Base-by-base conservation (phyloP, 208 protist species). In the Trypanosoma theileri region DNA sequence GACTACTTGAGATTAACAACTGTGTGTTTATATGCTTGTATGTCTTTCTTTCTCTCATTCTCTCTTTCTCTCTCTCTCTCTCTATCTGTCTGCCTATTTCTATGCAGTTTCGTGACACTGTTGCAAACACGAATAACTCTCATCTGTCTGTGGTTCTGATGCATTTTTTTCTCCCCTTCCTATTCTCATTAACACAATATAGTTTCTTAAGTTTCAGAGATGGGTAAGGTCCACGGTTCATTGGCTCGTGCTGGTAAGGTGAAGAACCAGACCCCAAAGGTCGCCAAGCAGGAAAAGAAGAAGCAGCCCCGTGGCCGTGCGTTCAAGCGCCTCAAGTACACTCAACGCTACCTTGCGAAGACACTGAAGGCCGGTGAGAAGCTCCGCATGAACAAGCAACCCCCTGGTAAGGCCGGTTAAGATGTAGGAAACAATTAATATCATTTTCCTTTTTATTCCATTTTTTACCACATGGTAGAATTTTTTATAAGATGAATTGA, bases 221-320 rank as follows among this genome's bases (percentile, higher is more conserved):
- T 96, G 92, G 98, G 97, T 80, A 99, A 99, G 88, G 97, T 99
- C 67, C 98, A 99, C 97, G 97, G 98, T 75, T 98, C 96, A 69
- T 92, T 99, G 65, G 94, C 97, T 71, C 97, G 97, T 91, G 98
- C 97, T 75, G 98, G 98, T 89, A 99, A 99, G 92, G 98, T 99
- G 73, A 95, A 96, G 80, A 98, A 97, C 83, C 96, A 98, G 90
- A 99, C 98, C 73, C 98, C 97, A 74, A 98, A 99, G 84, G 96
- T 98, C 53, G 81, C 81, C 73, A 95, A 97, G 71, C 71, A 91
- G 80, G 97, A 99, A 80, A 98, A 98, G 91, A 86, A 93, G 68
- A 98, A 98, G 89, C 82, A 91, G 75, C 83, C 92, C 50, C 88
- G 89, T 67, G 97, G 97, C 69, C 97, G 98, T 75, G 96, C 96